Percentiles rank a stretch among this genome's conserved stretches.
Conservation (phyloP, 2,329 filamentous ascomycete genomes). For the Curvularia verruculosa region DNA sequence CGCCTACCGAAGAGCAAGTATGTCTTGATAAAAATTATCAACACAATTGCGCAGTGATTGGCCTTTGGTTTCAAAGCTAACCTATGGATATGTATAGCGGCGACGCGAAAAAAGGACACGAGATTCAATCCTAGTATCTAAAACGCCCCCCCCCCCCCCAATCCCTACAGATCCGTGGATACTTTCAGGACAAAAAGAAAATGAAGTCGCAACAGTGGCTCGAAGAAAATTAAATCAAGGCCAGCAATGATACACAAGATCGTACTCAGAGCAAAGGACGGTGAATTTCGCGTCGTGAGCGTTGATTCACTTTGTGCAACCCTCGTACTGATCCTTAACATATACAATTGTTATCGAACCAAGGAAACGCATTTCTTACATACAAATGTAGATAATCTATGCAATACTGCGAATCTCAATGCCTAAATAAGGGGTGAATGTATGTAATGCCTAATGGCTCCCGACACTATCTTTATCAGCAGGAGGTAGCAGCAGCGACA, state of each 20-base stretch:
- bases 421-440: too few relatives aligned
- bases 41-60: background rate
- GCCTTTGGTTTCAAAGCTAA: background rate
- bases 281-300: background rate
- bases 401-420: too few relatives aligned
- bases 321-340: background rate
- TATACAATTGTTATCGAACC: background rate
- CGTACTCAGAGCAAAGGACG: background rate
- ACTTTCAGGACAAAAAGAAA: background rate
- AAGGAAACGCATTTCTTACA: too few relatives aligned
- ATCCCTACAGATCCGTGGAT: background rate
- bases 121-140: conserved; percentile 12
- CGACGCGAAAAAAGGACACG: background rate
- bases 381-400: too few relatives aligned
- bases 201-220: background rate
- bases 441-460: too few relatives aligned
- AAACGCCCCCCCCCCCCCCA: conserved; percentile 18
- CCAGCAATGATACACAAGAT: background rate
- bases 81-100: background rate
- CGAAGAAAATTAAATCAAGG: background rate
- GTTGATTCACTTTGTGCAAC: background rate
- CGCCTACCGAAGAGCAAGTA: conserved; percentile 1
- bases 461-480: too few relatives aligned
- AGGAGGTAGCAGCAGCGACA: too few relatives aligned
- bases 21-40: background rate